Percentiles rank a stretch among this genome's conserved stretches.
phyloP scores from a whole-genome alignment of 805 yeast genomes.

The Pichia sporocuriosa region DNA sequence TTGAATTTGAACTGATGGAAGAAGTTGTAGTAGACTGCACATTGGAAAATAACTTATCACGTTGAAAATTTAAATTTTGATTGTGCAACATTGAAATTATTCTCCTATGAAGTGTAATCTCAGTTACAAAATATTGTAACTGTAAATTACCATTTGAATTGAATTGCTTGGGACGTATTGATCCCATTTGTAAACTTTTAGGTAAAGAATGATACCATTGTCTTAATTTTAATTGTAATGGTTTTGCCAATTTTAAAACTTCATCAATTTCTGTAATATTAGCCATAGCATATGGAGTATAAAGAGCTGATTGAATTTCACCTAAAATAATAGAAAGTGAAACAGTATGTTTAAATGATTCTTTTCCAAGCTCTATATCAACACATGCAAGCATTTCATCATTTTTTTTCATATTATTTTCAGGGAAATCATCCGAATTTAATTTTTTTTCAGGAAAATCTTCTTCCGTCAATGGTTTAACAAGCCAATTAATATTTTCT shows the following conservation, averaged over 20 bases:
- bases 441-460: slow-evolving; percentile 70
- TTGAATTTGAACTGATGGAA: not conserved
- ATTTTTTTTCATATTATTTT: slow-evolving; percentile 10
- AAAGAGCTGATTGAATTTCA: slow-evolving; percentile 66
- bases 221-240: slow-evolving; percentile 62
- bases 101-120: slow-evolving; percentile 75
- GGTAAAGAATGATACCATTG: slow-evolving; percentile 77
- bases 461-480: slow-evolving; percentile 56
- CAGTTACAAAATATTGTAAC: slow-evolving; percentile 83
- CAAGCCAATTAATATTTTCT: slow-evolving; percentile 73
- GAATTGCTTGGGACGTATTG: slow-evolving; percentile 52
- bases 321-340: slow-evolving; percentile 61
- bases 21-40: not conserved
- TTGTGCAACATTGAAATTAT: slow-evolving; percentile 51
- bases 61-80: slow-evolving; percentile 11
- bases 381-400: slow-evolving; percentile 14
- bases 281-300: slow-evolving; percentile 59
- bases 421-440: slow-evolving; percentile 21
- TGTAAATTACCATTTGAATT: slow-evolving; percentile 76
- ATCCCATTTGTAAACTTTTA: slow-evolving; percentile 52
- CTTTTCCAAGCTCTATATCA: slow-evolving; percentile 65
- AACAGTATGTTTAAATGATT: slow-evolving; percentile 60
- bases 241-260: slow-evolving; percentile 72
- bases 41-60: not conserved
- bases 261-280: slow-evolving; percentile 54